A percentile compares a stretch with the other conserved stretches of the same genome.
phyloP scores from a whole-genome alignment of 2,329 filamentous ascomycete species.

The Xylariaceae sp. region DNA sequence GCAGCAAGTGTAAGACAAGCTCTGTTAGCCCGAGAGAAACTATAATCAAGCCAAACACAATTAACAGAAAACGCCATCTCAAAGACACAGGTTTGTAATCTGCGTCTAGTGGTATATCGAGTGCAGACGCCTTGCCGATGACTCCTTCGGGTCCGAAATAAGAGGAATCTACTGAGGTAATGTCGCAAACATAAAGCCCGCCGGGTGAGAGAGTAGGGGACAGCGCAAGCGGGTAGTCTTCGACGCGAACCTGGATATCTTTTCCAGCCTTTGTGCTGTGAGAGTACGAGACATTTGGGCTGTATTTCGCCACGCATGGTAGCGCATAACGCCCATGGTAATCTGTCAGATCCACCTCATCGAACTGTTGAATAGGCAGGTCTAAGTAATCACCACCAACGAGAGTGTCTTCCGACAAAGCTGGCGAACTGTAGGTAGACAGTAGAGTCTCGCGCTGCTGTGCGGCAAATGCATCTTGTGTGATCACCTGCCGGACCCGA shows the following conservation, averaged over 20 bases:
- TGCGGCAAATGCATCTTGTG: slow-evolving; percentile 7
- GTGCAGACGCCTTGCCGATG: slow-evolving; percentile 13
- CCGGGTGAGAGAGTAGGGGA: slow-evolving; percentile 15
- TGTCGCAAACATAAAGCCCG: slow-evolving; percentile 16
- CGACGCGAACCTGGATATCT: slow-evolving; percentile 19
- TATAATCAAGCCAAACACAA: slow-evolving; percentile 16
- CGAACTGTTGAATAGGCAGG: slow-evolving; percentile 19
- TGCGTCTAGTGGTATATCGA: slow-evolving; percentile 21
- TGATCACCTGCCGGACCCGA: slow-evolving; percentile 20
- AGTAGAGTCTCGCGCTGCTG: slow-evolving; percentile 1
- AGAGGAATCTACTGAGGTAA: slow-evolving; percentile 11
- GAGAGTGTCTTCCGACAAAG: slow-evolving; percentile 22
- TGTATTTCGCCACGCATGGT: too few species aligned
- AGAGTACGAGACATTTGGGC: slow-evolving; percentile 4
- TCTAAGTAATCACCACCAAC: slow-evolving; percentile 21
- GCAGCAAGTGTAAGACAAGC: slow-evolving; percentile 26
- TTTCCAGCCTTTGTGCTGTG: slow-evolving; percentile 16
- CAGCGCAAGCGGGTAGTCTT: slow-evolving; percentile 8
- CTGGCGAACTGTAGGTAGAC: slow-evolving; percentile 18
- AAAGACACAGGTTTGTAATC: slow-evolving; percentile 24
- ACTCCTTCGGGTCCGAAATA: slow-evolving; percentile 23
- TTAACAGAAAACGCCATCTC: slow-evolving; percentile 16
- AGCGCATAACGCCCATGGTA: slow-evolving; percentile 7
- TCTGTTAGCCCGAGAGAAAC: slow-evolving; percentile 26
- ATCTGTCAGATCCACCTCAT: slow-evolving; percentile 19